phyloP scores from a whole-genome alignment of 768 basidiomycete genomes.

The Termitomyces sp. region DNA sequence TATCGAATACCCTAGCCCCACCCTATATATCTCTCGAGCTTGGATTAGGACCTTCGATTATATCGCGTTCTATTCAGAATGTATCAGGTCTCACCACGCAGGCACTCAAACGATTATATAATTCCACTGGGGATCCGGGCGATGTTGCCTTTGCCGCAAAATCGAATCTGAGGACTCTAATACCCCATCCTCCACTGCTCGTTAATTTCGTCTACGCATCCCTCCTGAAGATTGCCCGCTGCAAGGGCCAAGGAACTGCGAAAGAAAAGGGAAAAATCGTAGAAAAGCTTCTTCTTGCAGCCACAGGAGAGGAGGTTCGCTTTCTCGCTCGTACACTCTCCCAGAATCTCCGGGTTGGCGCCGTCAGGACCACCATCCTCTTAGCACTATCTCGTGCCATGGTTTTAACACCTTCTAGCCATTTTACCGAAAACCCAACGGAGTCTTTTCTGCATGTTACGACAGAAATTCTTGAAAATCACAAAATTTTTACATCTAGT shows the following conservation, averaged over 20 bases:
- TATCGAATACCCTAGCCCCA: slow-evolving; percentile 78
- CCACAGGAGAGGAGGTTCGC: slow-evolving; percentile 84
- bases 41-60: slow-evolving; percentile 63
- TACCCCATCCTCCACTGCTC: slow-evolving; percentile 66
- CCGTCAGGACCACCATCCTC: slow-evolving; percentile 79
- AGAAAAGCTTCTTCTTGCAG: slow-evolving; percentile 77
- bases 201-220: slow-evolving; percentile 65
- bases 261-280: slow-evolving; percentile 77
- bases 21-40: slow-evolving; percentile 71
- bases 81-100: slow-evolving; percentile 61
- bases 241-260: slow-evolving; percentile 73
- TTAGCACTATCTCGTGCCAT: slow-evolving; percentile 78
- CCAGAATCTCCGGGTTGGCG: slow-evolving; percentile 82
- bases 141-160: slow-evolving; percentile 88
- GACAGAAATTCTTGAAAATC: slow-evolving; percentile 20
- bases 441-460: slow-evolving; percentile 22
- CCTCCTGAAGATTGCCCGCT: slow-evolving; percentile 60
- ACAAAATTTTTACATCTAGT: slow-evolving; percentile 9
- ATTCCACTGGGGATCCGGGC: slow-evolving; percentile 76
- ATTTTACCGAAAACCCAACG: slow-evolving; percentile 14
- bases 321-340: slow-evolving; percentile 75
- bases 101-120: slow-evolving; percentile 64
- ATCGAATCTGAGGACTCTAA: slow-evolving; percentile 66
- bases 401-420: slow-evolving; percentile 50
- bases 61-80: slow-evolving; percentile 68